Evolutionary conservation across 2,329 filamentous ascomycete species (phyloP), one percentile per base, ranked within the genome.

Genomic region (Nannizziopsis barbatae): DNA sequence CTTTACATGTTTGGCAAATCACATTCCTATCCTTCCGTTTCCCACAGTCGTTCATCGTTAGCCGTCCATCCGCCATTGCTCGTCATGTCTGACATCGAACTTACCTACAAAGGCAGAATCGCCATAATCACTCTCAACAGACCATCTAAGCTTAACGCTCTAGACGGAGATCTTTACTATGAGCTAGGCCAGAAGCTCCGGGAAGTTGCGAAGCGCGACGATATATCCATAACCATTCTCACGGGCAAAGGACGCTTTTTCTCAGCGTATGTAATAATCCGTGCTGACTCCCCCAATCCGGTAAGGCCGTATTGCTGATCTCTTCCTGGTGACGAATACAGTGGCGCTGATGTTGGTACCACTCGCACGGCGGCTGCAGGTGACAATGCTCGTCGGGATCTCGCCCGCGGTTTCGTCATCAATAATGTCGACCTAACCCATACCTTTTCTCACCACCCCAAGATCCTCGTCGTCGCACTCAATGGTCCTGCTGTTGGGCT

Each of bases 401-500:
- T 80, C 70, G 76, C 93, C 32, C 74, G 76, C 45, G 71, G 64
- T 61, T 94, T 96, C 67, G 83, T 86, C 9, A 74, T 83, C 56
- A 83, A 84, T 74, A 96, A 96, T 73, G 77, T 95, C 49, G 85
- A 94, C 74, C 77, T 86, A 59, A 92, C 89, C 1, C 83, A 86
- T 58, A 83, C 87, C 58, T 95, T 96, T 72, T 89, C 92, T 72
- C 82, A 81, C 11, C 92, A 96, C 69, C 86, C 88, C 58, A 95
- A 96, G 71, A 84, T 96, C 67, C 84, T 96, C 18, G 77, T 96
- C 52, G 82, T 83, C 0, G 92, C 86, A 0, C 81, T 96, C 56
- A 96, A 96, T 69, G 92, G 90, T 2, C 92, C 92, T 5, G 88
- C 81, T 9, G 76, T 98, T 46, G 92, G 92, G 5, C 81, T 96